Base-by-base conservation (phyloP, 2,329 filamentous ascomycete genomes). In the Beauveria caledonica region DNA sequence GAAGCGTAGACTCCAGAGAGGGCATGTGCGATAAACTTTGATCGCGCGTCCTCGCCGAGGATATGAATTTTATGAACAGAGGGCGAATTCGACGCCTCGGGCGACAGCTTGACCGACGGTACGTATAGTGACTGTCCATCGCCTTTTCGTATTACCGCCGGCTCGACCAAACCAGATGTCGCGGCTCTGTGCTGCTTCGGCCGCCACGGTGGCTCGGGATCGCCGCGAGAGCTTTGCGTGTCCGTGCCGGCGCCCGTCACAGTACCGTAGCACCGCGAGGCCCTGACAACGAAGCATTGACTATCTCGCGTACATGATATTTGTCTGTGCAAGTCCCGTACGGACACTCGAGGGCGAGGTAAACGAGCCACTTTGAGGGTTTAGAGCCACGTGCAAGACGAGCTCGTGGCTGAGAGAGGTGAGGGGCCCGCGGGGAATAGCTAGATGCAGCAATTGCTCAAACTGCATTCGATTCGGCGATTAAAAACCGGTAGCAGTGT, bases 281-380 rank as follows among this genome's bases (percentile, higher is more conserved):
- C 74, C 70, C 69, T 73, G 72, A 73, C 72, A 3, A 46, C 40
- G 39, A 27, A 71, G 63, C 60, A 64, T 44, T 64, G 60, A 69
- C 71, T 76, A 79, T 73, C 70, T 73, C 59, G 71, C 49, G 65
- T 68, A 66, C 79, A 81, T 79, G 55, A 60, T 60, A 69, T 62
- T 49, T 64, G 64, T 68, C 60, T 71, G 63, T 68, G 67, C 59
- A 71, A 67, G 76, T 76, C 75, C 70, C 73, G 73, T 70, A 76
- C 74, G 69, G 72, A 71, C 67, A 74, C 71, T 73, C 78, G 76
- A 71, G 72, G 70, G 66, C 74, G 71, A 66, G 73, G 73, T 61
- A 70, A 60, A 63, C 65, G 65, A 65, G 73, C 73, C 73, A 74
- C 66, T 63, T 71, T 73, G 68, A 63, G 51, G 59, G 45, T 17